Conservation (phyloP, 106 monocot species). For the Triglochin maritima region DNA sequence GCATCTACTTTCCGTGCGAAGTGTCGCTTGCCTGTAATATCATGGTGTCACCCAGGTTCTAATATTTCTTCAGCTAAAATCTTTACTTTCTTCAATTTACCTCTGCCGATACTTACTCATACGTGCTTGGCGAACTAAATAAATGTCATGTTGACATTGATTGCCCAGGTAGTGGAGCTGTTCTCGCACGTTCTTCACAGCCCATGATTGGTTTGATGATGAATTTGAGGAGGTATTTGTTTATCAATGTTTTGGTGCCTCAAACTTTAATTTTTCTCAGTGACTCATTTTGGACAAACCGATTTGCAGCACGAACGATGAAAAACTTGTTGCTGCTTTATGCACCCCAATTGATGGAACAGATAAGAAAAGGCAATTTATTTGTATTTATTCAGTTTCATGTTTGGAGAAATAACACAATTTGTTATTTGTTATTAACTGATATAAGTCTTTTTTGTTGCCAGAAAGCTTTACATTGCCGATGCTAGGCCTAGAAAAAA, state of each 20-base stretch:
- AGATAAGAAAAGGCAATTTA: slow-evolving; percentile 35
- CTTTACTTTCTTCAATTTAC: not conserved
- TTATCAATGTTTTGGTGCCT: not conserved
- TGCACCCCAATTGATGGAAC: slow-evolving; percentile 36
- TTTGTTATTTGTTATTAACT: not conserved
- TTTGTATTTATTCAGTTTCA: not conserved
- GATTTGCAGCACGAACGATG: slow-evolving; percentile 76
- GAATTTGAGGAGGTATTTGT: slow-evolving; percentile 61
- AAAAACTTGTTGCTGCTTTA: slow-evolving; percentile 92
- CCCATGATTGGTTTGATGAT: slow-evolving; percentile 90
- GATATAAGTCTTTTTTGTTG: not conserved
- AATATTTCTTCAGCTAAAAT: no score
- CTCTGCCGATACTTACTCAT: not conserved
- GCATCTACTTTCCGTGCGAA: slow-evolving; percentile 81
- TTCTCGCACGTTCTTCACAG: slow-evolving; percentile 94
- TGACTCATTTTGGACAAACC: not conserved
- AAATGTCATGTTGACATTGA: not conserved
- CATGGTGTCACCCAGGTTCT: slow-evolving; percentile 85
- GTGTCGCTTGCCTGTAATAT: slow-evolving; percentile 75
- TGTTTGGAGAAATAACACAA: not conserved
- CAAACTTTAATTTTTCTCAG: not conserved
- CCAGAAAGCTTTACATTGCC: slow-evolving; percentile 92
- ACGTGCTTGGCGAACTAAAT: not conserved
- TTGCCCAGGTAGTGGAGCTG: slow-evolving; percentile 66
- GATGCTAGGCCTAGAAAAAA: slow-evolving; percentile 97